A percentile compares a stretch with the other conserved stretches of the same genome.
Conservation (phyloP, 805 yeast species). For the Saturnispora kantuleensis region DNA sequence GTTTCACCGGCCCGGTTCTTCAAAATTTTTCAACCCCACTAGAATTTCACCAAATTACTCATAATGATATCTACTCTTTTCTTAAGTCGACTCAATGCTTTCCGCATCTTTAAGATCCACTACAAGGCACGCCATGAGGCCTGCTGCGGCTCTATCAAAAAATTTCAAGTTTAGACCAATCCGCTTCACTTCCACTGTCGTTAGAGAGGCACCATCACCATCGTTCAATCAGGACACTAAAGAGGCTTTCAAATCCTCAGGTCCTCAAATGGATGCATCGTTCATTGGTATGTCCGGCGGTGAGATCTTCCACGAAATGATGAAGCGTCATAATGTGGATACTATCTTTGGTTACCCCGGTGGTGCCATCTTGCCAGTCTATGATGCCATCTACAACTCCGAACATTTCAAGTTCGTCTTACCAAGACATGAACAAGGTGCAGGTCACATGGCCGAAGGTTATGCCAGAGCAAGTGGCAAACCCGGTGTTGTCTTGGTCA, state of each 20-base stretch:
- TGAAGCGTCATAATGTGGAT: conserved; percentile 91
- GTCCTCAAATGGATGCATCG: conserved; percentile 53
- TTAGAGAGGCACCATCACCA: conserved; percentile 17
- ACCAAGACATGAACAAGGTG: conserved; percentile 98
- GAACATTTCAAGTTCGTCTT: conserved; percentile 80
- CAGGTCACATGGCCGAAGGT: conserved; percentile 99
- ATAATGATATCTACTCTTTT: neutral
- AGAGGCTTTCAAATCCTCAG: conserved; percentile 18
- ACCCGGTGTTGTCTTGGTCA: conserved; percentile 95
- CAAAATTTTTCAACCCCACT: neutral
- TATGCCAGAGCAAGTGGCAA: conserved; percentile 92
- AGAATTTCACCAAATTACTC: conserved; percentile 1
- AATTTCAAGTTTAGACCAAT: neutral
- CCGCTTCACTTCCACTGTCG: conserved; percentile 7
- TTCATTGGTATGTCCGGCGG: conserved; percentile 97
- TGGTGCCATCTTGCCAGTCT: conserved; percentile 97
- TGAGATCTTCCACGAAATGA: conserved; percentile 97
- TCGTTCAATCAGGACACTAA: conserved; percentile 13
- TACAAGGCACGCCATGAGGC: neutral
- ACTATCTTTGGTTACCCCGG: conserved; percentile 97
- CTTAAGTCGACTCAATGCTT: conserved; percentile 1
- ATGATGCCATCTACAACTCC: conserved; percentile 92
- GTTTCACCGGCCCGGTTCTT: neutral
- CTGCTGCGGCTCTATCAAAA: neutral
- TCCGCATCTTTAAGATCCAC: conserved; percentile 1